Percentiles rank a stretch among this genome's conserved stretches.
These are phyloP conservation scores for Capsella rubella DNA, from an alignment of 441 rosid genomes.

Conservation along the genomic window DNA sequence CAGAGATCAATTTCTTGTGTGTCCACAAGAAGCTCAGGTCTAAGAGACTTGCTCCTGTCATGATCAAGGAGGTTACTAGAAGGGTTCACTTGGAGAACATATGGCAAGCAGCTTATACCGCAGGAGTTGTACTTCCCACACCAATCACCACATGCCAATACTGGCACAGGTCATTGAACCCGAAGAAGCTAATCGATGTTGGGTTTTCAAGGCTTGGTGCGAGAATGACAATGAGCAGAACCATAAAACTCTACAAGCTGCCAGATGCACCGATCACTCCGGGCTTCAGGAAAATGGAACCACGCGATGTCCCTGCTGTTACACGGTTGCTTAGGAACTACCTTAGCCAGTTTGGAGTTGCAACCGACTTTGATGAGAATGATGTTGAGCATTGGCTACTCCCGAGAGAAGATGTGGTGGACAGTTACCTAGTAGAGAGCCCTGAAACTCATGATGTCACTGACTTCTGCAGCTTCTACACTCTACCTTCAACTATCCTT, in stretches of 20 bases:
- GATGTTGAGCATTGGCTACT: slow-evolving; percentile 97
- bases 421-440: slow-evolving; percentile 88
- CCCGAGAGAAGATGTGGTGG: slow-evolving; percentile 80
- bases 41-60: slow-evolving; percentile 92
- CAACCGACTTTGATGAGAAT: slow-evolving; percentile 86
- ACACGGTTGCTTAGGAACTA: slow-evolving; percentile 76
- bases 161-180: slow-evolving; percentile 98
- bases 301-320: slow-evolving; percentile 86
- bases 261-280: slow-evolving; percentile 79
- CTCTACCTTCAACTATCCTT: slow-evolving; percentile 92
- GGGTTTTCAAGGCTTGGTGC: slow-evolving; percentile 94
- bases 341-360: slow-evolving; percentile 76
- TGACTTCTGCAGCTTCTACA: slow-evolving; percentile 96
- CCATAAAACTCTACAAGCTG: slow-evolving; percentile 85
- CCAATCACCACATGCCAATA: slow-evolving; percentile 92
- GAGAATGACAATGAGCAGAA: slow-evolving; percentile 96
- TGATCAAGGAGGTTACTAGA: slow-evolving; percentile 97
- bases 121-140: slow-evolving; percentile 93
- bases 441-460: slow-evolving; percentile 89
- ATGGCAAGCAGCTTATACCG: slow-evolving; percentile 98
- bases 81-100: slow-evolving; percentile 91
- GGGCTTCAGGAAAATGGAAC: slow-evolving; percentile 94
- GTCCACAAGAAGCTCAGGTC: slow-evolving; percentile 97
- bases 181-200: slow-evolving; percentile 94
- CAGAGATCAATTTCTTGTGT: slow-evolving; percentile 94